A percentile compares a stretch with the other conserved stretches of the same genome.
phyloP scores from a whole-genome alignment of 345 rosid genomes.

The Rhodamnia argentea region DNA sequence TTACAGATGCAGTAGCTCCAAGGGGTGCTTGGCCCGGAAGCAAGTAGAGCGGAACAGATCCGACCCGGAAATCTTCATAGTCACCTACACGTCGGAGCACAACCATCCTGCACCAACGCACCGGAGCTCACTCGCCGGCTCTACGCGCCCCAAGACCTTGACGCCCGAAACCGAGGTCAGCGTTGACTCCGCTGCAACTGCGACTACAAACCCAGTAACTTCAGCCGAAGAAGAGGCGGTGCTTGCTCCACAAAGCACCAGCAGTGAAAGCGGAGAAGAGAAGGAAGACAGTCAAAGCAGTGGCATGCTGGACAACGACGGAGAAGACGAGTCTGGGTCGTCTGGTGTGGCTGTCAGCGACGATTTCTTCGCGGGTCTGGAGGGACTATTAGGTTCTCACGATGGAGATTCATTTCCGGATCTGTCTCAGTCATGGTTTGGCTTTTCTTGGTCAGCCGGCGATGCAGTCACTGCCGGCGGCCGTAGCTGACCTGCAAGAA shows the following conservation, averaged over 20 bases:
- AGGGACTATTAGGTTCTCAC: conserved; percentile 22
- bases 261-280: conserved; percentile 38
- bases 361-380: conserved; percentile 75
- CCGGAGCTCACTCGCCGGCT: conserved; percentile 80
- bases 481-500: not conserved
- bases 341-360: conserved; percentile 53
- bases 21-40: conserved; percentile 87
- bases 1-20: conserved; percentile 87
- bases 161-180: not conserved
- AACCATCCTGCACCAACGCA: conserved; percentile 86
- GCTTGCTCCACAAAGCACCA: conserved; percentile 23
- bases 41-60: conserved; percentile 95
- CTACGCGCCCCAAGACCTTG: conserved; percentile 57
- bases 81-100: conserved; percentile 87
- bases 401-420: not conserved
- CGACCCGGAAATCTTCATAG: conserved; percentile 71
- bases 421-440: conserved; percentile 1
- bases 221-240: not conserved
- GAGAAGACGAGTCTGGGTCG: conserved; percentile 46
- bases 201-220: not conserved
- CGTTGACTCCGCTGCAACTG: not conserved
- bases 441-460: conserved; percentile 16
- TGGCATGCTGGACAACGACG: conserved; percentile 13
- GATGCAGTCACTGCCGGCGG: conserved; percentile 21
- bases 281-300: conserved; percentile 18